Evolutionary conservation across 306 rosid genomes (phyloP).

Genomic region (Lathyrus sativus): DNA sequence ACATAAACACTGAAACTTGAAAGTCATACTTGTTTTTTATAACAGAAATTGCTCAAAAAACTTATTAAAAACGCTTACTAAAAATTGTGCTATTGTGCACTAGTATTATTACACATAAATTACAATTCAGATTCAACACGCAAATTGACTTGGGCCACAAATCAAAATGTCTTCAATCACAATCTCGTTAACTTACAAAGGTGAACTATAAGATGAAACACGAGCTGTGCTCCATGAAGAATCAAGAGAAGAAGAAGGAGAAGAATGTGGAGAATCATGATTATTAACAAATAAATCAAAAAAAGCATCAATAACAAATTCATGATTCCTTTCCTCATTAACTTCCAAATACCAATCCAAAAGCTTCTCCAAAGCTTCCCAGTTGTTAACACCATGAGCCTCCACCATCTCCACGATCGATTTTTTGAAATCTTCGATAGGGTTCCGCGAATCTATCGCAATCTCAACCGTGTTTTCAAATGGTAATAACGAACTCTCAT

Average conservation of each 20-base stretch:
- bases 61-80: neutral
- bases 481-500: neutral
- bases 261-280: conserved; percentile 16
- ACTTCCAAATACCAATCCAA: conserved; percentile 63
- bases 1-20: too few species aligned
- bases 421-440: conserved; percentile 62
- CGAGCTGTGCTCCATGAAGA: conserved; percentile 48
- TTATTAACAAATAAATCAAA: conserved; percentile 61
- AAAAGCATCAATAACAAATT: conserved; percentile 61
- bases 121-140: neutral
- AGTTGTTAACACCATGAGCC: conserved; percentile 57
- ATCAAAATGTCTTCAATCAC: conserved; percentile 4
- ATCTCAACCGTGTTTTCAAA: conserved; percentile 54
- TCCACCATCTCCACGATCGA: conserved; percentile 91
- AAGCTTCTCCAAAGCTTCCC: conserved; percentile 77
- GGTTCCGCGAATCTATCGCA: conserved; percentile 63
- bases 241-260: conserved; percentile 44
- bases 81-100: neutral
- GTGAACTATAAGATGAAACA: conserved; percentile 34
- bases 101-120: neutral
- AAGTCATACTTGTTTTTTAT: too few species aligned
- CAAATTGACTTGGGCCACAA: too few species aligned
- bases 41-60: neutral
- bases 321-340: conserved; percentile 56
- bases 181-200: conserved; percentile 31